Percentiles rank a stretch among this genome's conserved stretches.
These are phyloP conservation scores for Backusella morwellensis DNA, from an alignment of 192 early-diverging fungal species.

Conservation along the genomic window DNA sequence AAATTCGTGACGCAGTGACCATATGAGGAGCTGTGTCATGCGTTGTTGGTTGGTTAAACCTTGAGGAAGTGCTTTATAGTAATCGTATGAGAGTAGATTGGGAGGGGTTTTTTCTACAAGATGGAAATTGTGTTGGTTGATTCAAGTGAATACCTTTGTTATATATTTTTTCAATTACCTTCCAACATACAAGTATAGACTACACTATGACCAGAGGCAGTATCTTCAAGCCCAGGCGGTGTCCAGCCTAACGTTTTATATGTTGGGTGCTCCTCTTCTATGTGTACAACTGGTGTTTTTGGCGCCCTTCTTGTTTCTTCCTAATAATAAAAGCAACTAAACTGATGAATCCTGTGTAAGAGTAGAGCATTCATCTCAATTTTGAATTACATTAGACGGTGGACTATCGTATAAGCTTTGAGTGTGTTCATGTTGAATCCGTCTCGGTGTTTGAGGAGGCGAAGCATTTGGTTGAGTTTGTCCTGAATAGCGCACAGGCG, in stretches of 20 bases:
- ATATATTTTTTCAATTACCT: background rate
- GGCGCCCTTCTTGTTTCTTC: background rate
- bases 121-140: background rate
- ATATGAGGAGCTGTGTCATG: background rate
- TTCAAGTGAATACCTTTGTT: background rate
- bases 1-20: background rate
- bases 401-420: background rate
- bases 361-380: background rate
- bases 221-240: background rate
- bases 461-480: background rate
- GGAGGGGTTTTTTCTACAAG: background rate
- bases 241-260: background rate
- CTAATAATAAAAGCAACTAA: background rate
- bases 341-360: background rate
- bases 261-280: background rate
- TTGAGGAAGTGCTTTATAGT: background rate
- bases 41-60: background rate
- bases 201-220: background rate
- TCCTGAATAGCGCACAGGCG: background rate
- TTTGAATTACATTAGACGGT: background rate
- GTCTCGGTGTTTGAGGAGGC: background rate
- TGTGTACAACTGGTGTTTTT: background rate
- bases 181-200: background rate
- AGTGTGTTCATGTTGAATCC: background rate
- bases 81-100: background rate